Conservation (phyloP, 371 early-diverging fungal genomes). For the Mucor irregularis region DNA sequence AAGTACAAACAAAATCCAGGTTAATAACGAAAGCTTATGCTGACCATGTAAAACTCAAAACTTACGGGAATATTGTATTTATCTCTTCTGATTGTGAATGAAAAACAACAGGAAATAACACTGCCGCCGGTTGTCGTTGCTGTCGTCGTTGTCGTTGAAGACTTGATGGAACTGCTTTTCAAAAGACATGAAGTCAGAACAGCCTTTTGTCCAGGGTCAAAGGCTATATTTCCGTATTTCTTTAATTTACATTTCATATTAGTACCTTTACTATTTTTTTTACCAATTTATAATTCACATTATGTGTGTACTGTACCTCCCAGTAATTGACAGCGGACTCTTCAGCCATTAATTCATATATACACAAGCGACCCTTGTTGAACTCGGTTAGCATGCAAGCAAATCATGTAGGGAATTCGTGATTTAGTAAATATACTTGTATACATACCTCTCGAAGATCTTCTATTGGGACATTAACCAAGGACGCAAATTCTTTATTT, state of each 20-base stretch:
- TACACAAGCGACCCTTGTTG: conserved; percentile 76
- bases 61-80: conserved; percentile 79
- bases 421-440: conserved; percentile 19
- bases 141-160: no score
- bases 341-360: conserved; percentile 94
- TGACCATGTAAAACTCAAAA: neutral
- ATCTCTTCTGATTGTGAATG: conserved; percentile 91
- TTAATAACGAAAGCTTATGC: neutral
- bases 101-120: conserved; percentile 82
- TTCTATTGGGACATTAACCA: conserved; percentile 81
- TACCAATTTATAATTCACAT: neutral
- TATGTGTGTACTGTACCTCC: conserved; percentile 55
- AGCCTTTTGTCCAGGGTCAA: conserved; percentile 94
- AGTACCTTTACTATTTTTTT: no score
- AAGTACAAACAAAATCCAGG: conserved; percentile 7
- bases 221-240: conserved; percentile 94
- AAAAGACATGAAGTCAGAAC: conserved; percentile 86
- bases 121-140: conserved; percentile 55
- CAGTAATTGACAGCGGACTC: conserved; percentile 89
- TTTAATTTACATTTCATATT: conserved; percentile 39
- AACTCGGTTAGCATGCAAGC: no score
- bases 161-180: conserved; percentile 39
- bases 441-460: conserved; percentile 74
- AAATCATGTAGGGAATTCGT: conserved; percentile 9
- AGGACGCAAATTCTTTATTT: conserved; percentile 89